Percentiles rank a stretch among this genome's conserved stretches.
These are phyloP conservation scores for Phytophthora citrophthora DNA, from an alignment of 352 stramenopile genomes.

Conservation along the genomic window DNA sequence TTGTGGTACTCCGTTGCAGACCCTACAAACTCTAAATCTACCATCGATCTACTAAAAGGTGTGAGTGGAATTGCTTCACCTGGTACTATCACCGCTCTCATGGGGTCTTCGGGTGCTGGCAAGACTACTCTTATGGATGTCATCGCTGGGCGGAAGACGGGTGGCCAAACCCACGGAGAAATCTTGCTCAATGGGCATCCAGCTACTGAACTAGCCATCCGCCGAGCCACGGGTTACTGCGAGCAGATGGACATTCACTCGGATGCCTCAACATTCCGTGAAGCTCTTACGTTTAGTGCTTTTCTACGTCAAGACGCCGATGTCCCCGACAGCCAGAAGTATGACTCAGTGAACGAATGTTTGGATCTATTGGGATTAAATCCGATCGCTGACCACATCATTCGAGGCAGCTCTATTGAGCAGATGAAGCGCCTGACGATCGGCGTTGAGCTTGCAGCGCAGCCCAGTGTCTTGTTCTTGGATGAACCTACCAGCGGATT, in stretches of 20 bases:
- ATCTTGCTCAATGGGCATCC: slow-evolving; percentile 85
- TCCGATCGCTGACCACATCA: slow-evolving; percentile 35
- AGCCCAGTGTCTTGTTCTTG: slow-evolving; percentile 80
- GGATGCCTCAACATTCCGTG: slow-evolving; percentile 83
- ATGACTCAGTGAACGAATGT: slow-evolving; percentile 22
- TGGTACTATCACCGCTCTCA: slow-evolving; percentile 52
- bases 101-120: slow-evolving; percentile 65
- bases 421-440: slow-evolving; percentile 53
- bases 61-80: slow-evolving; percentile 47
- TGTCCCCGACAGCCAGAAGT: slow-evolving; percentile 24
- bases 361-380: slow-evolving; percentile 34
- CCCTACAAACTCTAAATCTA: slow-evolving; percentile 18
- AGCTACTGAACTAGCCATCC: slow-evolving; percentile 31
- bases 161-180: slow-evolving; percentile 71
- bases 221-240: slow-evolving; percentile 46
- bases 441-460: slow-evolving; percentile 66
- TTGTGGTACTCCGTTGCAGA: slow-evolving; percentile 45
- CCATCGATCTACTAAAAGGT: slow-evolving; percentile 44
- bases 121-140: slow-evolving; percentile 95
- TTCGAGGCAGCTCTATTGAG: slow-evolving; percentile 40
- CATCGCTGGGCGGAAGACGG: slow-evolving; percentile 88
- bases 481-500: slow-evolving; percentile 80
- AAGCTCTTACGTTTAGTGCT: slow-evolving; percentile 88
- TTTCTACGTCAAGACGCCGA: slow-evolving; percentile 58
- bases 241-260: slow-evolving; percentile 89